These are phyloP conservation scores for Fraxinus latifolia DNA, from an alignment of 305 asterid genomes.

Conservation along the genomic window DNA sequence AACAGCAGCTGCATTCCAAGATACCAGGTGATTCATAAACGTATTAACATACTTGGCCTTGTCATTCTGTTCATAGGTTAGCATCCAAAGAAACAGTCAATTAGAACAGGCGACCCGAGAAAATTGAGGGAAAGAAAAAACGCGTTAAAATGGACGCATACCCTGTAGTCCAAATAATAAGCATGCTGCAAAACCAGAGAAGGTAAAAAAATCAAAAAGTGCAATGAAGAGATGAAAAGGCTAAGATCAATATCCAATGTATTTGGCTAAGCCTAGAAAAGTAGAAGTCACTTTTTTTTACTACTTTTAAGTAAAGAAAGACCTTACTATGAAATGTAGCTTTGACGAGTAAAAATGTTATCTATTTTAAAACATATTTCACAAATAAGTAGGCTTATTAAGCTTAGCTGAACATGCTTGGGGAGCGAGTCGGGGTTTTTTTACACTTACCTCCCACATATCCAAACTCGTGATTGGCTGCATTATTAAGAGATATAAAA, in stretches of 20 bases:
- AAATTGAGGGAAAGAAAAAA: not conserved
- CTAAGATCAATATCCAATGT: not conserved
- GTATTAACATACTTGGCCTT: conserved; percentile 42
- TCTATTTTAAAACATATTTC: not conserved
- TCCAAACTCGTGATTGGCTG: conserved; percentile 47
- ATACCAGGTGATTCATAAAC: conserved; percentile 56
- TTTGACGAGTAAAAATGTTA: not conserved
- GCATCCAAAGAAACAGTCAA: conserved; percentile 34
- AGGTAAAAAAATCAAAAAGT: not conserved
- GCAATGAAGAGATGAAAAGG: not conserved
- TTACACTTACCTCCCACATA: conserved; percentile 43
- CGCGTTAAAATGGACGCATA: conserved; percentile 1
- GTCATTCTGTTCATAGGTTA: conserved; percentile 49
- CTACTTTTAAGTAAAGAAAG: not conserved
- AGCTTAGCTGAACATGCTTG: not conserved
- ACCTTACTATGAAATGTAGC: not conserved
- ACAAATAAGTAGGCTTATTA: not conserved
- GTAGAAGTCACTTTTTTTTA: not conserved
- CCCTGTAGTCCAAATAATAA: conserved; percentile 51
- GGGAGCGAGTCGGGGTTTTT: not conserved
- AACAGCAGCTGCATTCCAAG: conserved; percentile 46
- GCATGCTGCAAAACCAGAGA: conserved; percentile 39
- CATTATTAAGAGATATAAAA: conserved; percentile 5
- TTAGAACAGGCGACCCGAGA: not conserved
- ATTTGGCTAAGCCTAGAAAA: not conserved